Evolutionary conservation across 2,329 filamentous ascomycete species (phyloP).

Genomic region (Colletotrichum sp.): DNA sequence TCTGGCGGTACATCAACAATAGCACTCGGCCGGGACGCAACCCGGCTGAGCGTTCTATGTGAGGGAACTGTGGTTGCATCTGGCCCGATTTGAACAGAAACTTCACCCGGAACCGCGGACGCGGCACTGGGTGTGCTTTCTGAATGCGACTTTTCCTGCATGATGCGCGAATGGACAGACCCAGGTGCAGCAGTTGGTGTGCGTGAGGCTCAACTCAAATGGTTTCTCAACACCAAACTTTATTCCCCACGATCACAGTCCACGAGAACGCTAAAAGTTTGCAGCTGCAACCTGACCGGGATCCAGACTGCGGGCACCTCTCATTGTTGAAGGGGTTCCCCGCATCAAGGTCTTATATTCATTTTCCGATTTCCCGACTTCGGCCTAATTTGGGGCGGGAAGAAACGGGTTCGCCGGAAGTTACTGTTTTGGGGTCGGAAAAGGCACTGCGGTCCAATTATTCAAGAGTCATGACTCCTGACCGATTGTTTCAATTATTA

Average conservation of each 20-base stretch:
- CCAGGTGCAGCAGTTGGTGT: neutral
- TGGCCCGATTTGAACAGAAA: neutral
- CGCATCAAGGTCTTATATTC: neutral
- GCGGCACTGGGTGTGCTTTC: neutral
- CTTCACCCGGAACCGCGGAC: neutral
- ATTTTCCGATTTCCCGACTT: neutral
- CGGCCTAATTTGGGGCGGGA: neutral
- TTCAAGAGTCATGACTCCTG: neutral
- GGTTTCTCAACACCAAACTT: neutral
- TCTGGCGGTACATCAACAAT: conserved; percentile 56
- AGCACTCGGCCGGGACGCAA: conserved; percentile 43
- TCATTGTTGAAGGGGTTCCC: neutral
- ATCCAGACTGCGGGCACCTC: neutral
- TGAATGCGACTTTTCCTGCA: neutral
- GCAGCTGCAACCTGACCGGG: neutral
- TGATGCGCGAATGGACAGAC: neutral
- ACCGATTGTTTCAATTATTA: neutral
- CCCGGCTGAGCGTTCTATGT: conserved; percentile 35
- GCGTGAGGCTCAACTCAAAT: neutral
- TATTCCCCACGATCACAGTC: neutral
- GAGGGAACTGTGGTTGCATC: neutral
- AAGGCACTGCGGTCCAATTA: neutral
- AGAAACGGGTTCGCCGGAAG: neutral
- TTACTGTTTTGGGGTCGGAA: neutral
- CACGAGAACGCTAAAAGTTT: neutral